Conservation (phyloP, 352 stramenopile genomes). For the Globisporangium paroecandrum region DNA sequence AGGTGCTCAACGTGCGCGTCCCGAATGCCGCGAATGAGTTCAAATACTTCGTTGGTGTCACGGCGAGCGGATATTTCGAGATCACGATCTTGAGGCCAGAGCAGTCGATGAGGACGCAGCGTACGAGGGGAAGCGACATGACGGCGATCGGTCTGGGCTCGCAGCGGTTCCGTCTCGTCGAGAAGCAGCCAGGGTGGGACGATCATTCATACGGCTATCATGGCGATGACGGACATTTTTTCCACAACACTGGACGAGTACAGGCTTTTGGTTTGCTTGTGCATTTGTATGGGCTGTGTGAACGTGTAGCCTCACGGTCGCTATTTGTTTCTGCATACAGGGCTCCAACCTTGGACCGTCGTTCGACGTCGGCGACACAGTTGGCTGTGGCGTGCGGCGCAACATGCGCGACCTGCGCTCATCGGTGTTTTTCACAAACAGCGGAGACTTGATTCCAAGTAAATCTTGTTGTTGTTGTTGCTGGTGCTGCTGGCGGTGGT, state of each 20-base stretch:
- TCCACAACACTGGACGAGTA: slow-evolving; percentile 48
- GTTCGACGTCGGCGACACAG: slow-evolving; percentile 61
- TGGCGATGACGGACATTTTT: slow-evolving; percentile 73
- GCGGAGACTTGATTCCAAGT: slow-evolving; percentile 51
- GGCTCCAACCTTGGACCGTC: slow-evolving; percentile 50
- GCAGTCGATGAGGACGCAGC: slow-evolving; percentile 7
- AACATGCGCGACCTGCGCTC: slow-evolving; percentile 31
- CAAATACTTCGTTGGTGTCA: slow-evolving; percentile 47
- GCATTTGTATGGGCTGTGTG: slow-evolving; percentile 30
- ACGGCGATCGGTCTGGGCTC: slow-evolving; percentile 62
- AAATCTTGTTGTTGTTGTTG: slow-evolving; percentile 7
- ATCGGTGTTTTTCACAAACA: slow-evolving; percentile 72
- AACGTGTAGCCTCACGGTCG: neutral
- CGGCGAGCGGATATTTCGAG: slow-evolving; percentile 73
- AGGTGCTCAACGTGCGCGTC: slow-evolving; percentile 37
- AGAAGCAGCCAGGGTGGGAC: slow-evolving; percentile 72
- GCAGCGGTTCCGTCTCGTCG: slow-evolving; percentile 48
- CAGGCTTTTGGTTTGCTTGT: slow-evolving; percentile 21
- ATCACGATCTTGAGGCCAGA: slow-evolving; percentile 45
- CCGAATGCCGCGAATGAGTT: slow-evolving; percentile 14
- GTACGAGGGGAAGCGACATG: slow-evolving; percentile 33
- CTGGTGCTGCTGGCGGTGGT: neutral
- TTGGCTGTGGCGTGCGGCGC: slow-evolving; percentile 71
- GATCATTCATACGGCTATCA: slow-evolving; percentile 68
- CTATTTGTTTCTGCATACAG: slow-evolving; percentile 31